Base-by-base conservation (phyloP, 2,329 filamentous ascomycete genomes). In the Phoma sp. region DNA sequence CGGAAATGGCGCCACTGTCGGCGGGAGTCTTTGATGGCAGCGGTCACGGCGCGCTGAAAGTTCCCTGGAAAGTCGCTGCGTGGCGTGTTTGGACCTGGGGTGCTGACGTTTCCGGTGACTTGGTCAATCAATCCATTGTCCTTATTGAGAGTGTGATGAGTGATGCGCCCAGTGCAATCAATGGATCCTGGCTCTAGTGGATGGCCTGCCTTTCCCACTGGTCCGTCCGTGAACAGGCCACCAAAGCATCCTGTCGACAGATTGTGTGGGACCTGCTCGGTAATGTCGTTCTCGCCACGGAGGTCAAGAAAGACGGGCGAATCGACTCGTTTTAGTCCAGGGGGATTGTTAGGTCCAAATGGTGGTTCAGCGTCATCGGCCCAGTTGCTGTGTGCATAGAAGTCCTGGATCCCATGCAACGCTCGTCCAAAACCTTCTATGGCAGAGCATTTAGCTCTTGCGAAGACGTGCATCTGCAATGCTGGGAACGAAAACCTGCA, bases 141-240 rank as follows among this genome's bases (percentile, higher is more conserved):
- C 36, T 68, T 68, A 56, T 68, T 68, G 17, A 68, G 55, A 1
- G 63, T 67, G 37, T 64, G 60, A 37, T 68, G 65, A 25, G 64
- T 67, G 38, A 68, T 60, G 31, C 65, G 63, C 24, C 63, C 62
- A 6, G 59, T 62, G 43, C 65, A 68, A 22, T 65, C 65, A 12
- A 65, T 59, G 3, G 65, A 68, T 6, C 65, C 65, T 17, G 65
- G 64, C 40, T 67, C 64, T 12, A 67, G 56, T 3, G 64, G 64
- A 44, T 67, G 63, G 9, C 64, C 64, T 25, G 63, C 57, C 38
- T 64, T 62, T 9, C 63, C 65, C 24, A 64, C 54, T 17, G 63
- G 61, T 7, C 63, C 64, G 52, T 65, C 65, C 2, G 63, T 66
- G 29, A 68, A 52, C 2, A 67, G 50, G 12, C 63, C 65, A 3